Evolutionary conservation across 2,329 filamentous ascomycete species (phyloP), one percentile per base, ranked within the genome.

Genomic region (Claviceps quebecensis): DNA sequence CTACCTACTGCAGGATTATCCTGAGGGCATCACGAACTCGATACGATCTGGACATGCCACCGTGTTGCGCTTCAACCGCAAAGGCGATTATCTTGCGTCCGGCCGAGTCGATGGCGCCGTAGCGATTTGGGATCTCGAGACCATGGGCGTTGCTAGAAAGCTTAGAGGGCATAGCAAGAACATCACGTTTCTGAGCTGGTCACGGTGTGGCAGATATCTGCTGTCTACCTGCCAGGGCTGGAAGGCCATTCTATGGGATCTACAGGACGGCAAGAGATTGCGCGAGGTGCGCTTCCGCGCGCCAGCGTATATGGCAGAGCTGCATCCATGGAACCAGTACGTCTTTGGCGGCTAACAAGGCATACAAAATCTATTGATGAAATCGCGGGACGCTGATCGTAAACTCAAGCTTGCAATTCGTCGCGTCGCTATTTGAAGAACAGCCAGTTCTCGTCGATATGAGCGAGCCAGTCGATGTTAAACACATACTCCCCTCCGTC

Each of bases 81-180:
- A 84, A 63, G 93, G 93, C 67, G 91, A 98, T 69, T 90, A 93
- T 60, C 82, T 98, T 56, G 93, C 93, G 45, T 95, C 90, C 34
- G 93, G 93, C 56, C 84, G 93, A 63, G 87, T 89, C 55, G 93
- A 98, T 70, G 93, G 93, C 58, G 93, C 88, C 5, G 86, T 98
- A 41, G 87, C 95, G 51, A 86, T 98, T 46, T 98, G 95, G 77
- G 93, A 98, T 64, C 81, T 97, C 48, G 94, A 98, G 69, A 98
- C 94, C 9, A 95, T 94, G 76, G 91, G 93, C 39, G 87, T 97
- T 4, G 93, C 93, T 53, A 84, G 89, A 63, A 98, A 97, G 70
- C 74, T 98, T 56, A 82, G 88, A 57, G 93, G 91, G 13, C 93
- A 98, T 69, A 95, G 87, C 48, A 84, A 87, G 63, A 91, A 93